Base-by-base conservation (phyloP, 2,329 filamentous ascomycete species). In the Ceratocystis lukuohia region DNA sequence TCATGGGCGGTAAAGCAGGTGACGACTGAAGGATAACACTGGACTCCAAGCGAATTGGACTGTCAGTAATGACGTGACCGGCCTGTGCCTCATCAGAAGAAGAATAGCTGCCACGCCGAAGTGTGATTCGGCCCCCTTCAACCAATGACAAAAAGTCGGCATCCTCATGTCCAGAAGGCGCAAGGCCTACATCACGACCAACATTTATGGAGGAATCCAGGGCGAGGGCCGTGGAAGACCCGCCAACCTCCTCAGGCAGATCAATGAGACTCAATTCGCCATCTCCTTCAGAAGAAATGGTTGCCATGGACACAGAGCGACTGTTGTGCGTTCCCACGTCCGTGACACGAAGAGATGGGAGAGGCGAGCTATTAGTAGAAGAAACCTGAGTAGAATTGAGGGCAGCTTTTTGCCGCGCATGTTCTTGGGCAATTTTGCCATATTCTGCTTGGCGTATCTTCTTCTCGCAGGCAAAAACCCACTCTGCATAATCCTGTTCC, bases 401-500 rank as follows among this genome's bases (percentile, higher is more conserved):
- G 10, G 28, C 12, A 1, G 8, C 22, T 33, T 33, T 41, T 22
- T 64, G 50, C 10, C 53, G 63, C n/a, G 48, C 66, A 37, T 68
- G 66, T n/a, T 68, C 63, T 41, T 65, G 12, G 8, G 66, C 59
- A n/a, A 68, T 65, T 17, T 63, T 62, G 28, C 63, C 59, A 30
- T 57, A 68, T 15, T 92, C 84, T 25, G 84, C 82, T 70, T 89
- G 84, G 62, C 87, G 79, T n/a, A 92, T 81, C 71, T 83, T 86
- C 68, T 82, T 82, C 72, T 95, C 90, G 41, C 89, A 91, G 61
- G 87, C 82, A 61, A 88, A 86, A 56, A 86, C 84, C 94, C 94
- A 99, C 28, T 86, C 82, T 6, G 85, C 84, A 74, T 93, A 96
- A 37, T 86, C 83, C 10, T 81, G 79, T 74, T 99, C 94, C 3